Evolutionary conservation across 139 green algal species (phyloP).

Genomic region (Volvox reticuliferus): DNA sequence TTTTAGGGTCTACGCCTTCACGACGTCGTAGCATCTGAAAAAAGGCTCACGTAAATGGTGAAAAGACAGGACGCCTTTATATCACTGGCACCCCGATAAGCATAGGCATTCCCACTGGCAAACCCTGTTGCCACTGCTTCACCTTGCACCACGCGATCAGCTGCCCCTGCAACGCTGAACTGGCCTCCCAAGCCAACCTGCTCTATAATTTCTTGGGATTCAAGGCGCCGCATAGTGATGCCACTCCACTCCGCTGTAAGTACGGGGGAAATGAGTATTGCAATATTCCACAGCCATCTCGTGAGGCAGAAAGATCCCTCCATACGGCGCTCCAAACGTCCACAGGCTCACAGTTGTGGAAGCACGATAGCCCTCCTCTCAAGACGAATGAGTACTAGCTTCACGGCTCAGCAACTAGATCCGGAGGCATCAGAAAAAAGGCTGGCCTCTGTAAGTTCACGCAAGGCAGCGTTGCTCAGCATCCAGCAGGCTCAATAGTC

Average conservation of each 20-base stretch:
- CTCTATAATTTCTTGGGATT: not conserved
- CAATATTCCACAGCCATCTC: not conserved
- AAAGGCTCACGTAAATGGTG: too few relatives aligned
- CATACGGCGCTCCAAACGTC: not conserved
- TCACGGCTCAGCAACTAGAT: not conserved
- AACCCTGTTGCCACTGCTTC: too few relatives aligned
- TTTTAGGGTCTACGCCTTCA: too few relatives aligned
- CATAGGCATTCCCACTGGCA: too few relatives aligned
- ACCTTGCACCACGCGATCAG: too few relatives aligned
- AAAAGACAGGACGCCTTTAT: too few relatives aligned
- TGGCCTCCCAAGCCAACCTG: too few relatives aligned
- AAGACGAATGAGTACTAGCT: not conserved
- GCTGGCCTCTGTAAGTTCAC: not conserved
- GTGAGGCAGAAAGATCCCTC: not conserved
- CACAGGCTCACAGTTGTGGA: not conserved
- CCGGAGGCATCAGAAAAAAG: too few relatives aligned
- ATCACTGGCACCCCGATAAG: too few relatives aligned
- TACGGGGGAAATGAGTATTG: not conserved
- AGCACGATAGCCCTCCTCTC: not conserved
- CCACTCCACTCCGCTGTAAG: not conserved
- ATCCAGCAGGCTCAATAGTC: slow-evolving; percentile 83
- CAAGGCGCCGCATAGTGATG: not conserved
- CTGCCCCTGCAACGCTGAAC: too few relatives aligned
- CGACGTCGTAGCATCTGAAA: too few relatives aligned
- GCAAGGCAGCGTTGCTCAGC: slow-evolving; percentile 1